Evolutionary conservation across 176 grass and related monocot species (phyloP), one percentile per base, ranked within the genome.

Genomic region (Eremochloa ophiuroides): DNA sequence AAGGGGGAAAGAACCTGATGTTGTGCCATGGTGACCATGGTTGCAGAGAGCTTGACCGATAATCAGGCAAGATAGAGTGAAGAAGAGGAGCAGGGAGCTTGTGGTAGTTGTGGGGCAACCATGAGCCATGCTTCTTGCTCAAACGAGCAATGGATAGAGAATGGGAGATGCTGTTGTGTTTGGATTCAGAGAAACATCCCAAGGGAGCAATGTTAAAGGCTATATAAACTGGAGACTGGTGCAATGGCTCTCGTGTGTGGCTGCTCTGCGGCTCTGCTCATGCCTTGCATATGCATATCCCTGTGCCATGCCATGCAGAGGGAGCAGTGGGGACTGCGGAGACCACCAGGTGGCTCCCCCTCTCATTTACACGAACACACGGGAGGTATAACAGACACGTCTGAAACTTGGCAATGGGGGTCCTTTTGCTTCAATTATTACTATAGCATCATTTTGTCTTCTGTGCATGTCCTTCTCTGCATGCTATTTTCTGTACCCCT

Each of bases 1-100:
- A 10, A 27, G 62, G 33, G 37, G 20, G 44, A 33, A 67, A 80
- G 13, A 74, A 86, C 86, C 62, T 85, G 75, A 64, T 59, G 70
- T 75, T 71, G 76, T 84, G 33, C 33, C 33, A 31, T 51, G 62
- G 58, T 76, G 55, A 64, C 59, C 89, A n/a, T n/a, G n/a, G 65
- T 76, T 79, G 84, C 83, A 89, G 5, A 82, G 71, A 82, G 61
- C 83, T 38, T 85, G 77, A 17, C 86, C 31, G 69, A 85, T 64
- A 27, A 94, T 84, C 62, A 89, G 72, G 76, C 56, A 87, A 67
- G 67, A 85, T 56, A 94, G 63, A 81, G 89, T 50, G 83, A 91
- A 84, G 86, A 94, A 84, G 86, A 91, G 71, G 68, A 84, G 56
- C 58, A 79, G 74, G 59, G 82, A 80, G 81, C 70, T 58, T 70